Evolutionary conservation across 257 asterid species (phyloP).

Genomic region (Paraleonurus japonicus): DNA sequence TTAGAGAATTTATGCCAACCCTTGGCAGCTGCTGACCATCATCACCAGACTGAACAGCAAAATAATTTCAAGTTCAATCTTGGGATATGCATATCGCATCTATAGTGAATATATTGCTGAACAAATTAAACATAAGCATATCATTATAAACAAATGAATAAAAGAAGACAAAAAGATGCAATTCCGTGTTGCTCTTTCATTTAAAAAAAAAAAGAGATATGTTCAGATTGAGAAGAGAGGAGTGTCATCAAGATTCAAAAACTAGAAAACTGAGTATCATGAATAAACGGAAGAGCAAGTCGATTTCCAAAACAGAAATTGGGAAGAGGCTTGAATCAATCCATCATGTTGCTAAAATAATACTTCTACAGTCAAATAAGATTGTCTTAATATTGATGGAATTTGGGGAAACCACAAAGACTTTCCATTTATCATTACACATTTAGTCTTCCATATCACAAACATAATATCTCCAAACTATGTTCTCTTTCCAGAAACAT

Average conservation of each 20-base stretch:
- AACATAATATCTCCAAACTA: not conserved
- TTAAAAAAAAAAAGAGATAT: slow-evolving; percentile 11
- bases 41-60: slow-evolving; percentile 47
- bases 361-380: not conserved
- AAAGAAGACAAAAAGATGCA: too few relatives aligned
- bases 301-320: not conserved
- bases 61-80: slow-evolving; percentile 11
- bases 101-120: not conserved
- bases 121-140: not conserved
- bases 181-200: not conserved
- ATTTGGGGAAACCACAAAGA: not conserved
- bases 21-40: slow-evolving; percentile 37
- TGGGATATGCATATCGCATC: not conserved
- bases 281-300: not conserved
- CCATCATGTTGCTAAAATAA: not conserved
- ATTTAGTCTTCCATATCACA: not conserved
- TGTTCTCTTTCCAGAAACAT: slow-evolving; percentile 3
- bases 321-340: not conserved
- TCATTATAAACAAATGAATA: not conserved
- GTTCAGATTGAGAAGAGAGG: not conserved
- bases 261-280: not conserved
- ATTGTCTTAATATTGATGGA: not conserved
- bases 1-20: slow-evolving; percentile 39
- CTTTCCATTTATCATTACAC: not conserved
- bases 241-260: slow-evolving; percentile 5